Conservation (phyloP, 1,284 basidiomycete species). For the Tylopilus sp. region DNA sequence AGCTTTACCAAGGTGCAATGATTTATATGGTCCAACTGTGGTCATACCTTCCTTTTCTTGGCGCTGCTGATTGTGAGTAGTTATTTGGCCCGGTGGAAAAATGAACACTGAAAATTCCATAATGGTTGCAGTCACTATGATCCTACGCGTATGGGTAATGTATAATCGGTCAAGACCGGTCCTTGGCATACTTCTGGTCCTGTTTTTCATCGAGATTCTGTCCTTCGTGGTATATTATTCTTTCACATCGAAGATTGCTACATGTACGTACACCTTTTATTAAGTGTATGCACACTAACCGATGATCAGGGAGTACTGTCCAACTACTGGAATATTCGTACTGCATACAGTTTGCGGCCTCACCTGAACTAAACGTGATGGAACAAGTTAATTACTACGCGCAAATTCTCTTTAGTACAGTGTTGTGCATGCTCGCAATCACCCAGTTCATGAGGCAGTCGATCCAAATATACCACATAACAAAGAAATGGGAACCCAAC, state of each 20-base stretch:
- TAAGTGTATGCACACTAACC: background rate
- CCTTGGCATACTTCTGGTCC: background rate
- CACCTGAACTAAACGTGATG: background rate
- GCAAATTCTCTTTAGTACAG: background rate
- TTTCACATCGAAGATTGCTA: background rate
- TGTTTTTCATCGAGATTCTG: slow-evolving; percentile 6
- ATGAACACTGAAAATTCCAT: background rate
- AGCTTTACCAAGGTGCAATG: background rate
- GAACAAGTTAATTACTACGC: background rate
- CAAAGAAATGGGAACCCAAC: background rate
- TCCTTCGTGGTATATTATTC: background rate
- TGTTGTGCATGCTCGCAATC: slow-evolving; percentile 16
- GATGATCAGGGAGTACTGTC: background rate
- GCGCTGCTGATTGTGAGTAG: background rate
- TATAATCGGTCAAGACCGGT: slow-evolving; percentile 15
- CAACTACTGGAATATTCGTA: background rate
- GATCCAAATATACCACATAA: slow-evolving; percentile 9
- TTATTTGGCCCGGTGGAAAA: background rate
- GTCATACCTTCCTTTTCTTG: background rate
- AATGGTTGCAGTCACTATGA: slow-evolving; percentile 12
- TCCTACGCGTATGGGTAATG: slow-evolving; percentile 24
- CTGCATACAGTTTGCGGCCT: background rate
- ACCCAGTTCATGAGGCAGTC: slow-evolving; percentile 8
- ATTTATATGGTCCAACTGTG: background rate
- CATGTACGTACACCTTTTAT: background rate